Base-by-base conservation (phyloP, 148 eudicot genomes). In the Chenopodium formosanum region DNA sequence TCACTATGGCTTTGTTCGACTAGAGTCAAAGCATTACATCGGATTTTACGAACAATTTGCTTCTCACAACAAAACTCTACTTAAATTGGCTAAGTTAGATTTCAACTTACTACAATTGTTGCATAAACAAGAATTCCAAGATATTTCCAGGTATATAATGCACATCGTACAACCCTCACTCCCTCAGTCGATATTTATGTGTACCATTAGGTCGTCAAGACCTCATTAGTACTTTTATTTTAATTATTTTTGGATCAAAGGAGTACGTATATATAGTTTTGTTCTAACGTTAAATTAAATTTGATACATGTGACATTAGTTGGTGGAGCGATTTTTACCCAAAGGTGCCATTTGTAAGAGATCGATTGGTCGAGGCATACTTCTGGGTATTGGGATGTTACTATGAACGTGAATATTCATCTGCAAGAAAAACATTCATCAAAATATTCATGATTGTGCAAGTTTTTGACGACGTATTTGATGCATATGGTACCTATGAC, bases 71-170 rank as follows among this genome's bases (percentile, higher is more conserved):
- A 22, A 84, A 65, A 60, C 52, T 3, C 4, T 91, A 4, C 68
- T 91, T 9, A 76, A 60, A 8, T 84, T 91, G 0, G 90, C 91
- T 0, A 90, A 88, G 75, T 47, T 89, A 2, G 92, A 91, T 84
- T 91, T 91, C 79, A 87, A 89, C 68, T 50, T 83, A 22, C 53
- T 90, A 11, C 94, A 91, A 67, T 52, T 63, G 17, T 12, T 87
- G 68, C 90, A 91, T 77, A 84, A 84, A 17, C 75, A 75, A 64
- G 91, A 91, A 77, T 75, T 90, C 4, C 70, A 81, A 37, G 87
- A 86, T 9, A 25, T 85, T 12, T 68, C 70, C 29, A 86, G 83
- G 90, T 90, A 31, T 31, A 31, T 31, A 83, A 50, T 50, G 12
- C 53, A 40, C 5, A 40, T 11, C 53, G 44, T 50, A 48, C 52